These are phyloP conservation scores for Rubia yunnanensis DNA, from an alignment of 257 asterid genomes.

Conservation along the genomic window DNA sequence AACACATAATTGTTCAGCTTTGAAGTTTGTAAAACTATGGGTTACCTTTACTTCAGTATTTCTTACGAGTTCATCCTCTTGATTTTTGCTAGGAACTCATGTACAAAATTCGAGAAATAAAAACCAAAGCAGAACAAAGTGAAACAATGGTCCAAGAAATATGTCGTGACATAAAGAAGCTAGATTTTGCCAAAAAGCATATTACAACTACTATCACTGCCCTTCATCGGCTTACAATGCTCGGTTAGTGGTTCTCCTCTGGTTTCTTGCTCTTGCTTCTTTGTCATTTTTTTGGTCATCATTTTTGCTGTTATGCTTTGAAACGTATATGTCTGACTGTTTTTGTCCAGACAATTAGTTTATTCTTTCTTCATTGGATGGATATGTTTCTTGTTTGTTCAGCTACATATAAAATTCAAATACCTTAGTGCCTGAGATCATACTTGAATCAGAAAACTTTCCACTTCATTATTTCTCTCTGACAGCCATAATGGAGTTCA, in stretches of 20 bases:
- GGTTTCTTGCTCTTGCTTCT: neutral
- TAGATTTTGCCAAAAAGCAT: conserved; percentile 97
- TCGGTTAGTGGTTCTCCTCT: conserved; percentile 46
- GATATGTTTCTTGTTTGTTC: neutral
- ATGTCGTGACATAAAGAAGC: conserved; percentile 96
- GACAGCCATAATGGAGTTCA: neutral
- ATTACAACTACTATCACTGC: conserved; percentile 95
- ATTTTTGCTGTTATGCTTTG: neutral
- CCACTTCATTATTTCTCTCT: neutral
- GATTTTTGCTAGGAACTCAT: conserved; percentile 71
- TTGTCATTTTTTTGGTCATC: neutral
- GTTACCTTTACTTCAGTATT: neutral
- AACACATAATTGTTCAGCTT: neutral
- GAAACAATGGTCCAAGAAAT: conserved; percentile 99
- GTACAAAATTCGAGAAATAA: conserved; percentile 89
- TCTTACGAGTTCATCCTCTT: conserved; percentile 8
- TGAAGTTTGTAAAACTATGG: neutral
- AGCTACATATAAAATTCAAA: neutral
- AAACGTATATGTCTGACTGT: neutral
- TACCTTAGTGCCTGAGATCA: neutral
- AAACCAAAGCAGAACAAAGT: conserved; percentile 97
- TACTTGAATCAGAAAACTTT: neutral
- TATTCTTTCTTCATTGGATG: neutral
- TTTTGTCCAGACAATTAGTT: neutral
- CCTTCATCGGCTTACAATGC: conserved; percentile 99